Evolutionary conservation across 805 yeast genomes (phyloP).

Genomic region (Saccharomycopsis oosterbeekiorum): DNA sequence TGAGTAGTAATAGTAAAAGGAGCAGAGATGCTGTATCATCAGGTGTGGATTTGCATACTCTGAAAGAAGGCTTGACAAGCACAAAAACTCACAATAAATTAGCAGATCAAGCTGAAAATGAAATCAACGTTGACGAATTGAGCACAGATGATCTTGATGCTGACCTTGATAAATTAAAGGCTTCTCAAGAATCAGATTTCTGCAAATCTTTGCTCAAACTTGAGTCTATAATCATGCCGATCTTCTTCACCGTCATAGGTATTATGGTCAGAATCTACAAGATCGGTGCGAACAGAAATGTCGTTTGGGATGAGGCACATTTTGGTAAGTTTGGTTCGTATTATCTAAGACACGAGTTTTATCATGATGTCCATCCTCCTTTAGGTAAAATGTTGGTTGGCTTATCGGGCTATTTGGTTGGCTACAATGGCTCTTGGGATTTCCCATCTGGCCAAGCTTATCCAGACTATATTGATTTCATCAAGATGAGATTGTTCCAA

Average conservation of each 20-base stretch:
- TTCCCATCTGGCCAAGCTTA: slow-evolving; percentile 76
- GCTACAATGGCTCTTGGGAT: slow-evolving; percentile 80
- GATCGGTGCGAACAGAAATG: slow-evolving; percentile 61
- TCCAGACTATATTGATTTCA: slow-evolving; percentile 70
- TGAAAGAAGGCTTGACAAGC: slow-evolving; percentile 1
- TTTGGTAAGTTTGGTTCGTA: slow-evolving; percentile 95
- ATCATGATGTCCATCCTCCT: slow-evolving; percentile 97
- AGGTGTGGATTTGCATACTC: slow-evolving; percentile 1
- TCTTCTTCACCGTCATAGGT: slow-evolving; percentile 56
- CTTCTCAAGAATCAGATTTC: slow-evolving; percentile 6
- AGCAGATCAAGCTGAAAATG: neutral
- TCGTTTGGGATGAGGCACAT: slow-evolving; percentile 97
- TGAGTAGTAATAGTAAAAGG: neutral
- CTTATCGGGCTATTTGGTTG: slow-evolving; percentile 74
- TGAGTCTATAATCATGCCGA: slow-evolving; percentile 38
- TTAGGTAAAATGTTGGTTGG: slow-evolving; percentile 91
- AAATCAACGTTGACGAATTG: neutral
- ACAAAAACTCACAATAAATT: neutral
- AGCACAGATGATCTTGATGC: neutral
- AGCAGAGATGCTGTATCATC: neutral
- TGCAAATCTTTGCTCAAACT: slow-evolving; percentile 9
- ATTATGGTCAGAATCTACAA: slow-evolving; percentile 67
- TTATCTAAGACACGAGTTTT: slow-evolving; percentile 79
- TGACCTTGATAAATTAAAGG: slow-evolving; percentile 13
- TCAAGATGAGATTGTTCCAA: slow-evolving; percentile 80